A percentile compares a stretch with the other conserved stretches of the same genome.
Evolutionary conservation across 2,329 filamentous ascomycete species (phyloP).

Genomic region (Monosporascus sp.): DNA sequence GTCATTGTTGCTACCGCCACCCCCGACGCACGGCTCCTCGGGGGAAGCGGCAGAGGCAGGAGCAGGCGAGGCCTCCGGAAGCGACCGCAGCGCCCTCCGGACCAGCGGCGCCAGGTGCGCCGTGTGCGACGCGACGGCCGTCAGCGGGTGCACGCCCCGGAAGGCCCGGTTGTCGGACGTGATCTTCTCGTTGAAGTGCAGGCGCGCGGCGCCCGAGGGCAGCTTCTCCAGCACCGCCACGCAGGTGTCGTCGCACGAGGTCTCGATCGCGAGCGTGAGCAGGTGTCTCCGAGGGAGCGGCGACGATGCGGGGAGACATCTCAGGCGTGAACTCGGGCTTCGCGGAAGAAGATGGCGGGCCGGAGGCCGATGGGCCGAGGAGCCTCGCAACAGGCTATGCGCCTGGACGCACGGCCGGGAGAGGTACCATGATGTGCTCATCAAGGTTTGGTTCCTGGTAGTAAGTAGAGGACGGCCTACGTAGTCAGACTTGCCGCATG

Average conservation of each 20-base stretch:
- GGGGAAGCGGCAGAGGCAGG: neutral
- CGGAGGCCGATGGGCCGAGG: neutral
- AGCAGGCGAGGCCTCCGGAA: conserved; percentile 31
- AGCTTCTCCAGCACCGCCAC: conserved; percentile 71
- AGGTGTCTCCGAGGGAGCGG: conserved; percentile 26
- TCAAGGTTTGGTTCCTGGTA: neutral
- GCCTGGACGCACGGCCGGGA: neutral
- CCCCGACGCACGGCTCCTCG: conserved; percentile 4
- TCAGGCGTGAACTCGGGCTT: neutral
- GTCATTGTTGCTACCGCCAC: conserved; percentile 8
- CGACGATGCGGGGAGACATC: neutral
- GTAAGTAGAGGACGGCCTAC: no score
- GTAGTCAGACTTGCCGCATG: no score
- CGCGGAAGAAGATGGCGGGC: neutral
- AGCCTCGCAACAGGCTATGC: neutral
- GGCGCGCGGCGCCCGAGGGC: conserved; percentile 36
- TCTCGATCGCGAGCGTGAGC: conserved; percentile 69
- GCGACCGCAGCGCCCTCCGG: conserved; percentile 50
- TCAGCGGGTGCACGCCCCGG: conserved; percentile 73
- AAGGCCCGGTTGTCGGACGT: conserved; percentile 73
- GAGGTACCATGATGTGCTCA: neutral
- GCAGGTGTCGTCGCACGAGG: conserved; percentile 88
- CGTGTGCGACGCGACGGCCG: conserved; percentile 72
- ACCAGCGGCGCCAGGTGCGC: conserved; percentile 64
- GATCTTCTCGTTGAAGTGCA: conserved; percentile 76